Base-by-base conservation (phyloP, 805 yeast genomes). In the Martiniozyma abietophila region DNA sequence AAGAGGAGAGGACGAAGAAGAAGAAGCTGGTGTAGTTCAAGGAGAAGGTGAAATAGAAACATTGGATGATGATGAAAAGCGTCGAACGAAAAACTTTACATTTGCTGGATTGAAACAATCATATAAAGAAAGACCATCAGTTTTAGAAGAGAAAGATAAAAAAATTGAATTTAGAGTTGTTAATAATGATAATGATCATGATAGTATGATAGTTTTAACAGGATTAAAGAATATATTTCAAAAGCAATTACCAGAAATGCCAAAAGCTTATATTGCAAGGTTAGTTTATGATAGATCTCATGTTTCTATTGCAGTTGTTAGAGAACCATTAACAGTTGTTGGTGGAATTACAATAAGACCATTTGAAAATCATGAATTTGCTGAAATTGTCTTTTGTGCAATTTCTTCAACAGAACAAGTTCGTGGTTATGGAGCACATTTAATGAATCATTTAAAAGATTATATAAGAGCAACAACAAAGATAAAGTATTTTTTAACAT, bases 291-390 rank as follows among this genome's bases (percentile, higher is more conserved):
- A 92, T 53, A 64, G 96, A 46, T 79, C 89, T 25, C 99, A 92
- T 61, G 63, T 94, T 25, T 86, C 96, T 0, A 86, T 92, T 71
- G 98, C 99, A 0, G 95, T 92, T 34, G 92, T 92, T 15, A 67
- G 95, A 44, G 86, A 84, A 47, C 96, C 96, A 7, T 62, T 89
- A 47, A 84, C 94, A 0, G 99, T 92, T 12, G 96, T 89, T 6
- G 99, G 99, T 27, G 99, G 99, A 2, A 88, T 92, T 32, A 92
- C 99, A 1, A 88, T 83, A 54, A 69, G 96, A 41, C 99, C 99
- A 3, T 92, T 92, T 58, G 83, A 85, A 51, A 74, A 75, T 35
- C 70, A 95, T 40, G 80, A 74, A 50, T 92, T 92, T 67, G 99
- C 98, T 1, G 99, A 92, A 58, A 92, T 92, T 62, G 99, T 92